Base-by-base conservation (phyloP, 1,284 basidiomycete genomes). In the Phenoliferia sp. region DNA sequence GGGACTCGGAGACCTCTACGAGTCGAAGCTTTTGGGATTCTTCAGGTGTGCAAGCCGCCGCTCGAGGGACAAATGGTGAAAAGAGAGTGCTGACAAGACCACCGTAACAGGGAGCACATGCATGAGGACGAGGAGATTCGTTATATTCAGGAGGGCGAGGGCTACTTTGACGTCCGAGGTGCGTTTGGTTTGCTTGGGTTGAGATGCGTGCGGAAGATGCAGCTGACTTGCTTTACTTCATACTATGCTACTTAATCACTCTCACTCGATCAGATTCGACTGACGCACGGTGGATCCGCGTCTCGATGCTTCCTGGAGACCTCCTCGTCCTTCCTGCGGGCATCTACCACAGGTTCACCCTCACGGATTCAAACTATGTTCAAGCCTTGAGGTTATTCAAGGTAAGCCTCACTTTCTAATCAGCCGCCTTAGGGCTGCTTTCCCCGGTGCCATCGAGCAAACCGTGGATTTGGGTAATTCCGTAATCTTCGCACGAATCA, bases 61-160 rank as follows among this genome's bases (percentile, higher is more conserved):
- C 4, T 58, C 31, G 6, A 34, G 32, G 2, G 15, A 33, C n/a
- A n/a, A n/a, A n/a, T n/a, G n/a, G n/a, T n/a, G 32, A 33, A 5
- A 7, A 34, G 32, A 3, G 16, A 34, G 32, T 19, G 56, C 31
- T 58, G 56, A 26, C 22, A 22, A 26, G 48, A n/a, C 7, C 9
- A 26, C 10, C 22, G 33, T 33, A n/a, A 22, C 64, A 71, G 68
- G 17, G 70, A 75, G 76, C 90, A 93, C 74, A 84, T 94, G 80
- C 92, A 94, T 74, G 90, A 94, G 79, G 92, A 94, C 74, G 91
- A 94, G 78, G 92, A 94, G 80, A 93, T 93, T 73, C 84, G 92
- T 22, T 95, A 90, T 77, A 87, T 94, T 71, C 82, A 90, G 52
- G 83, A 84, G 0, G 92, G 92, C 9, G 86, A 85, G 57, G 91